A percentile compares a stretch with the other conserved stretches of the same genome.
Conservation (phyloP, 2,329 filamentous ascomycete genomes). For the Tolypocladium cylindrosporum region DNA sequence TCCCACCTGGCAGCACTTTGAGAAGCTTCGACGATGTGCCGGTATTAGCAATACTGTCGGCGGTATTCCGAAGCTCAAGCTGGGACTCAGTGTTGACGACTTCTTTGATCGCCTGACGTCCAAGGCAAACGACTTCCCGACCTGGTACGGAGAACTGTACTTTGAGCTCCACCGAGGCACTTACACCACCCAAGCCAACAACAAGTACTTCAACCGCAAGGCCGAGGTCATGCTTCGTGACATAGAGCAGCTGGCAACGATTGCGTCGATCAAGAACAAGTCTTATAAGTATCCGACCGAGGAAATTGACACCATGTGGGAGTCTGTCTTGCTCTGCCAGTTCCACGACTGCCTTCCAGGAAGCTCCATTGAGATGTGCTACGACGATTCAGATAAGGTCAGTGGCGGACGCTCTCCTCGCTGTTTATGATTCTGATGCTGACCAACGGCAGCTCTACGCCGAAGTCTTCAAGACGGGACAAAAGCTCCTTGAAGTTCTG, state of each 20-base stretch:
- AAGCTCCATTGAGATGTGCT: conserved; percentile 95
- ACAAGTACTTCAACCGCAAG: conserved; percentile 87
- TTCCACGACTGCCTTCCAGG: conserved; percentile 97
- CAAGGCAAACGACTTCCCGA: conserved; percentile 71
- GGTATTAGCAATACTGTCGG: conserved; percentile 84
- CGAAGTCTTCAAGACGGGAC: conserved; percentile 67
- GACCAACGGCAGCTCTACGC: conserved; percentile 55
- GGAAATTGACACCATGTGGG: conserved; percentile 95
- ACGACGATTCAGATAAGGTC: conserved; percentile 83
- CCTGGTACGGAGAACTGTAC: conserved; percentile 97
- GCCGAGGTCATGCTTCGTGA: conserved; percentile 79
- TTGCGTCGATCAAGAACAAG: conserved; percentile 64
- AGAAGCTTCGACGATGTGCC: conserved; percentile 87
- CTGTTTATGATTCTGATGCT: conserved; percentile 7
- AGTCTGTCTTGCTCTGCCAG: conserved; percentile 80
- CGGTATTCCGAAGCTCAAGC: conserved; percentile 69
- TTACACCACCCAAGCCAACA: conserved; percentile 95
- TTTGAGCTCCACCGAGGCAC: conserved; percentile 96
- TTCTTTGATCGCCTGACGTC: conserved; percentile 83
- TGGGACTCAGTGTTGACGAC: conserved; percentile 85
- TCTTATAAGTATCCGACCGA: conserved; percentile 86
- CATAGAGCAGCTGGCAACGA: conserved; percentile 76
- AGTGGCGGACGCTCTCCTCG: conserved; percentile 7
- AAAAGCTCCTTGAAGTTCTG: conserved; percentile 61
- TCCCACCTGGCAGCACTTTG: conserved; percentile 85